phyloP scores from a whole-genome alignment of 2,329 filamentous ascomycete species.

The Chlorencoelia australis region DNA sequence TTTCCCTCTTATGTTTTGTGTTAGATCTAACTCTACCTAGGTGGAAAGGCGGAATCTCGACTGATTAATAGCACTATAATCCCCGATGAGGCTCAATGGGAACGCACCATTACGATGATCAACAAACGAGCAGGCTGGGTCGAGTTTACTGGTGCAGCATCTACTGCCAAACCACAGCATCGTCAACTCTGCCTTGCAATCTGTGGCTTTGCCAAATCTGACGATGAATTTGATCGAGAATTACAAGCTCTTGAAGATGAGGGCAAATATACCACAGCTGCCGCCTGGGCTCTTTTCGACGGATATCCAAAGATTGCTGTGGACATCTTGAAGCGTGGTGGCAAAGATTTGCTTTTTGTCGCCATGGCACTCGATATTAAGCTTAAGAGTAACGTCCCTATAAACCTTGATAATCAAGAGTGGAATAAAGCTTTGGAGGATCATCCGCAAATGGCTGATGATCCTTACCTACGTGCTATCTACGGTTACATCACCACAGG shows the following conservation, averaged over 20 bases:
- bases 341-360: slow-evolving; percentile 58
- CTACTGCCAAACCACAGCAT: slow-evolving; percentile 60
- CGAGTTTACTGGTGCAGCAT: slow-evolving; percentile 49
- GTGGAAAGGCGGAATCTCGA: slow-evolving; percentile 38
- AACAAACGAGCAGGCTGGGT: slow-evolving; percentile 53
- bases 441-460: slow-evolving; percentile 42
- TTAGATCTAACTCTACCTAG: slow-evolving; percentile 26
- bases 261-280: slow-evolving; percentile 59
- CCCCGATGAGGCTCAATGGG: slow-evolving; percentile 43
- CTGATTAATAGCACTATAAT: slow-evolving; percentile 35
- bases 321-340: slow-evolving; percentile 57
- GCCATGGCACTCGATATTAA: slow-evolving; percentile 57
- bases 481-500: slow-evolving; percentile 68
- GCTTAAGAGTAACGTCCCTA: slow-evolving; percentile 36
- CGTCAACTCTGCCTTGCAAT: slow-evolving; percentile 67
- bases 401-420: slow-evolving; percentile 20
- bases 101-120: slow-evolving; percentile 51
- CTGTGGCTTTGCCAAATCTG: slow-evolving; percentile 58
- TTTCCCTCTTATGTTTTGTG: background rate
- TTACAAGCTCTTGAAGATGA: slow-evolving; percentile 36
- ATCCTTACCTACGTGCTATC: slow-evolving; percentile 72
- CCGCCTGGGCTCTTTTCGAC: slow-evolving; percentile 66
- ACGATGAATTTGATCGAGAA: slow-evolving; percentile 35
- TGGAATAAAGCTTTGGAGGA: slow-evolving; percentile 23
- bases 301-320: slow-evolving; percentile 60